Conservation (phyloP, 2,329 filamentous ascomycete genomes). For the Cladophialophora yegresii region DNA sequence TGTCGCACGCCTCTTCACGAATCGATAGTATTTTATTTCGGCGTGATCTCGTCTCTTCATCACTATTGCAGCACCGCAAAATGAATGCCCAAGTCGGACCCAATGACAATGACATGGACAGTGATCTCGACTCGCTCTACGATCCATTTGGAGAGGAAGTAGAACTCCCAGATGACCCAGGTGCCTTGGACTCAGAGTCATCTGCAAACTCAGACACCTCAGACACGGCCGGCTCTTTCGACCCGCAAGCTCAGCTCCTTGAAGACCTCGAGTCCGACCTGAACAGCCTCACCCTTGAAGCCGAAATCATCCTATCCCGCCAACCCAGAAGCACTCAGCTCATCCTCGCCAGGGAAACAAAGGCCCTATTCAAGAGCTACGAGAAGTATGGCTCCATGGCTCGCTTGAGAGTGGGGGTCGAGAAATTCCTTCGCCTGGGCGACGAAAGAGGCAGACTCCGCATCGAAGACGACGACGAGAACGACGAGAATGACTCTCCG, state of each 20-base stretch:
- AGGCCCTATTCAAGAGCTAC: slow-evolving; percentile 31
- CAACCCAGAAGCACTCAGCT: slow-evolving; percentile 32
- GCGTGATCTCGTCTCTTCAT: not conserved
- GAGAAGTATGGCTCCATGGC: slow-evolving; percentile 31
- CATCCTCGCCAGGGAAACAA: slow-evolving; percentile 22
- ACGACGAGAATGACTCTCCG: slow-evolving; percentile 3
- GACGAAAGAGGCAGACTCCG: slow-evolving; percentile 19
- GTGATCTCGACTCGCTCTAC: slow-evolving; percentile 1
- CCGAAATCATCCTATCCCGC: slow-evolving; percentile 27
- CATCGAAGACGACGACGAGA: slow-evolving; percentile 14
- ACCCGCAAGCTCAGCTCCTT: slow-evolving; percentile 13
- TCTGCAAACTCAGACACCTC: not conserved
- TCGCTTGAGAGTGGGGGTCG: slow-evolving; percentile 25
- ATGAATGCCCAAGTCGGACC: not conserved
- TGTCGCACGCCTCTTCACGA: not conserved
- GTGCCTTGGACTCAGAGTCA: not conserved
- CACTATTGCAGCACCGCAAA: not conserved
- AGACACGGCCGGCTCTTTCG: not conserved
- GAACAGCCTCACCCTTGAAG: slow-evolving; percentile 27
- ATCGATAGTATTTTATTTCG: not conserved
- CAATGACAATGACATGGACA: not conserved
- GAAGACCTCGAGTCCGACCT: slow-evolving; percentile 20
- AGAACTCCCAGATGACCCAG: not conserved
- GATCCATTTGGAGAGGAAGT: not conserved
- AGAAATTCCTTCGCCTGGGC: slow-evolving; percentile 24